phyloP scores from a whole-genome alignment of 352 stramenopile genomes.

The Thalassiosira livingstoniorum region DNA sequence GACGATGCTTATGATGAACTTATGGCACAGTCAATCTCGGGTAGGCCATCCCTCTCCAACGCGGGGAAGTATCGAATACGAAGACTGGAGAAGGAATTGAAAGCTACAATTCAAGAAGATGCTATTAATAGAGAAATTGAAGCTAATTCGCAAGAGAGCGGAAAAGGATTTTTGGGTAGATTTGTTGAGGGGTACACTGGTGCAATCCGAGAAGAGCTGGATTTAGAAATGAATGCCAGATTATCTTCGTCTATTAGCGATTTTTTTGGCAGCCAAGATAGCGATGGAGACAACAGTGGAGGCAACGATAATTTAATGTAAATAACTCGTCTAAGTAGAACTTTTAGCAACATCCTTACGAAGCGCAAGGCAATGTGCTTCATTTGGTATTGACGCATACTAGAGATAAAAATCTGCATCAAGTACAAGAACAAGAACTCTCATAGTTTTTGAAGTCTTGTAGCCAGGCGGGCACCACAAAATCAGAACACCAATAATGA shows the following conservation, averaged over 20 bases:
- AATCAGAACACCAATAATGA: no score
- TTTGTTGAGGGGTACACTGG: constrained; percentile 84
- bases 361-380: no score
- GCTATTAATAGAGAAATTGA: constrained; percentile 45
- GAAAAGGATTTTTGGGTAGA: constrained; percentile 76
- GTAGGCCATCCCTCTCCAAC: constrained; percentile 42
- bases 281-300: constrained; percentile 9
- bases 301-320: no score
- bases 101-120: constrained; percentile 55
- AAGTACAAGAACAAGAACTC: no score
- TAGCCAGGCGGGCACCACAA: no score
- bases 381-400: no score
- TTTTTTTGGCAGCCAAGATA: constrained; percentile 77
- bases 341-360: no score
- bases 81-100: constrained; percentile 59
- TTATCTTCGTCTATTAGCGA: constrained; percentile 78
- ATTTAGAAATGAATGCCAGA: constrained; percentile 68
- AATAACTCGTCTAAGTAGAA: no score
- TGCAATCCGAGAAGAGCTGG: constrained; percentile 60
- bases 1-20: constrained; percentile 25
- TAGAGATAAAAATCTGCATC: no score
- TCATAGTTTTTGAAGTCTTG: no score
- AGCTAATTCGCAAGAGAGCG: constrained; percentile 23
- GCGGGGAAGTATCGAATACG: constrained; percentile 49
- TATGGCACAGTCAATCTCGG: constrained; percentile 18